Percentiles rank a stretch among this genome's conserved stretches.
These are phyloP conservation scores for Ulota crispa DNA, from an alignment of 225 moss, liverwort and hornwort genomes.

Conservation along the genomic window DNA sequence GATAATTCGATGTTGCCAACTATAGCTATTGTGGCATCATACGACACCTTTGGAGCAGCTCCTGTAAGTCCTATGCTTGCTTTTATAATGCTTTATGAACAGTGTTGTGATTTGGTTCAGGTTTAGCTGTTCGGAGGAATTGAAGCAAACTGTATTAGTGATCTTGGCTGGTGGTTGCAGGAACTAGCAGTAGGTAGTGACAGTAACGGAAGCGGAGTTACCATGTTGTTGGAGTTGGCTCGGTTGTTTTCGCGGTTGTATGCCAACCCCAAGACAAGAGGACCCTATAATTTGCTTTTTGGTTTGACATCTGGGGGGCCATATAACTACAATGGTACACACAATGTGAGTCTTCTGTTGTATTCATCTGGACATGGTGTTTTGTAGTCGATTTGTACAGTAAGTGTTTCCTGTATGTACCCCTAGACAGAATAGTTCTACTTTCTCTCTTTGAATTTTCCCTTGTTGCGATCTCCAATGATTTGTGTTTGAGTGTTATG, in stretches of 20 bases:
- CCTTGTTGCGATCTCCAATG: background rate
- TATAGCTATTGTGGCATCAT: conserved; percentile 95
- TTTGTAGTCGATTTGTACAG: background rate
- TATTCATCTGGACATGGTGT: conserved; percentile 10
- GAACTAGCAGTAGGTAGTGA: conserved; percentile 83
- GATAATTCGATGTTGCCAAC: conserved; percentile 82
- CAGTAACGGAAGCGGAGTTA: conserved; percentile 88
- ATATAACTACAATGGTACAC: conserved; percentile 93
- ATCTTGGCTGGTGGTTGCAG: conserved; percentile 44
- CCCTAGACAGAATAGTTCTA: background rate
- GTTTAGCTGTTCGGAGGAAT: background rate
- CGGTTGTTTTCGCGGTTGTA: conserved; percentile 90
- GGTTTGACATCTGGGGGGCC: conserved; percentile 93
- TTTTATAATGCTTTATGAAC: background rate
- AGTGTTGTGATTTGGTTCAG: background rate
- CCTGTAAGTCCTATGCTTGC: conserved; percentile 63
- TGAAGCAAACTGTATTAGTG: background rate
- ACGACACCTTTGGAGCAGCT: conserved; percentile 96
- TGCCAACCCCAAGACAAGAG: conserved; percentile 74
- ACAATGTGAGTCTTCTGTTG: conserved; percentile 64
- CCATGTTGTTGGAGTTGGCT: conserved; percentile 79
- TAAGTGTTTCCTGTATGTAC: background rate
- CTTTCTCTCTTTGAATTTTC: background rate
- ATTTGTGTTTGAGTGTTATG: conserved; percentile 14
- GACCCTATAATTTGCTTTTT: conserved; percentile 88